Percentiles rank a stretch among this genome's conserved stretches.
These are phyloP conservation scores for Graphilbum ipis-grandicollis DNA, from an alignment of 2,329 filamentous ascomycete genomes.

Conservation along the genomic window DNA sequence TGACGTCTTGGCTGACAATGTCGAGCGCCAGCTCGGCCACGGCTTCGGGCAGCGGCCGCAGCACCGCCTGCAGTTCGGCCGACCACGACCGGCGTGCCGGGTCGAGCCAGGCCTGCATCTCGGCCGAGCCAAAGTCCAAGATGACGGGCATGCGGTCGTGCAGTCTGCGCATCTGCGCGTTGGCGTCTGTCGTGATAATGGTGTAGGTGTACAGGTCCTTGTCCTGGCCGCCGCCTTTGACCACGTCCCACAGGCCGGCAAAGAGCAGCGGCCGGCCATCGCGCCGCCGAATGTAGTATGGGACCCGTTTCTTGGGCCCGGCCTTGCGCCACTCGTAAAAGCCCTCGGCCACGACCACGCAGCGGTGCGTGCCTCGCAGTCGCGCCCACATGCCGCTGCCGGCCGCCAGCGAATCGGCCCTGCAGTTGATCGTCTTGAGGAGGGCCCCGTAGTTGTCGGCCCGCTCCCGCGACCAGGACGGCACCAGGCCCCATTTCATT, in stretches of 20 bases:
- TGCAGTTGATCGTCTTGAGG: constrained; percentile 87
- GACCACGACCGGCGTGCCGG: constrained; percentile 57
- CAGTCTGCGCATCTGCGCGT: constrained; percentile 65
- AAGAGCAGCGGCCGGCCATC: constrained; percentile 78
- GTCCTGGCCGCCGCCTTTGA: constrained; percentile 53
- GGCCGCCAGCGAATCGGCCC: constrained; percentile 66
- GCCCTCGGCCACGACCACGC: constrained; percentile 73
- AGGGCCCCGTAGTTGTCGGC: constrained; percentile 54
- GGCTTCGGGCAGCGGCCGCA: constrained; percentile 38
- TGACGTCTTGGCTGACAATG: constrained; percentile 73
- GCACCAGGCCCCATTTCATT: constrained; percentile 93
- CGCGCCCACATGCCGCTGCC: constrained; percentile 75
- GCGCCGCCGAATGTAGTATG: constrained; percentile 66
- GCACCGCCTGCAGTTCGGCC: constrained; percentile 54
- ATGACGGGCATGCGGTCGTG: constrained; percentile 96
- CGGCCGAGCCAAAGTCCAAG: constrained; percentile 56
- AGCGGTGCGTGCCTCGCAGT: constrained; percentile 82
- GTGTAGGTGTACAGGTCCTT: constrained; percentile 61
- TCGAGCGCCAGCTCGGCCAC: constrained; percentile 58
- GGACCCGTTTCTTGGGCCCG: constrained; percentile 57
- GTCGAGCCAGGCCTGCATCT: constrained; percentile 62
- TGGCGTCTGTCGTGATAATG: constrained; percentile 81
- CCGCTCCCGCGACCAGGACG: constrained; percentile 79
- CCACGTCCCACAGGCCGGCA: constrained; percentile 83
- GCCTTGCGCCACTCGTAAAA: constrained; percentile 95